Evolutionary conservation across 805 yeast species (phyloP).

Genomic region (Nakazawaea wyomingensis): DNA sequence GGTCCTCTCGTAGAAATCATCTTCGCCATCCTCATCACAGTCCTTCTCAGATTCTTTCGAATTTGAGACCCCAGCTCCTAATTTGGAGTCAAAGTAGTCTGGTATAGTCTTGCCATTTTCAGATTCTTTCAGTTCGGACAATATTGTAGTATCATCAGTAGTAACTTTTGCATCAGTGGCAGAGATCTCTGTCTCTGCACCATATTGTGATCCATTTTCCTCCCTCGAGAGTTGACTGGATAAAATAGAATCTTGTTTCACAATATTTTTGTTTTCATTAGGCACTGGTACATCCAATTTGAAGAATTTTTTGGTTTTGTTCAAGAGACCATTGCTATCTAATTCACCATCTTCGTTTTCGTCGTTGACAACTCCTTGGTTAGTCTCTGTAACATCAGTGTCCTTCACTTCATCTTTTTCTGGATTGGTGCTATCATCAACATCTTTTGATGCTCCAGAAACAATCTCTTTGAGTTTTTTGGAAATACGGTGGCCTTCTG

Average conservation of each 20-base stretch:
- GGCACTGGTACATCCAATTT: background rate
- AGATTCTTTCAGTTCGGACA: conserved; percentile 1
- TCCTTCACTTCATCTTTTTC: background rate
- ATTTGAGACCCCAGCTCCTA: conserved; percentile 3
- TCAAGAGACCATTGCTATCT: background rate
- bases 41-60: background rate
- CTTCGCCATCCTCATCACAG: background rate
- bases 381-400: background rate
- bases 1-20: background rate
- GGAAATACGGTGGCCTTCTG: background rate
- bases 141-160: background rate
- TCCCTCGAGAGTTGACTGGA: no score
- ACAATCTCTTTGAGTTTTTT: background rate
- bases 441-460: background rate
- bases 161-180: background rate
- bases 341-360: background rate
- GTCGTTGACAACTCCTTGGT: background rate
- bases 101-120: conserved; percentile 10
- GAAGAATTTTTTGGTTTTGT: background rate
- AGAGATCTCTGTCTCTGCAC: no score
- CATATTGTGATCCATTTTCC: background rate
- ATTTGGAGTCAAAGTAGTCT: conserved; percentile 8
- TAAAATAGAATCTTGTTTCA: background rate
- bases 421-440: background rate
- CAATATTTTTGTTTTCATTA: background rate